Evolutionary conservation across 257 asterid species (phyloP).

Genomic region (Solanum neorickii): DNA sequence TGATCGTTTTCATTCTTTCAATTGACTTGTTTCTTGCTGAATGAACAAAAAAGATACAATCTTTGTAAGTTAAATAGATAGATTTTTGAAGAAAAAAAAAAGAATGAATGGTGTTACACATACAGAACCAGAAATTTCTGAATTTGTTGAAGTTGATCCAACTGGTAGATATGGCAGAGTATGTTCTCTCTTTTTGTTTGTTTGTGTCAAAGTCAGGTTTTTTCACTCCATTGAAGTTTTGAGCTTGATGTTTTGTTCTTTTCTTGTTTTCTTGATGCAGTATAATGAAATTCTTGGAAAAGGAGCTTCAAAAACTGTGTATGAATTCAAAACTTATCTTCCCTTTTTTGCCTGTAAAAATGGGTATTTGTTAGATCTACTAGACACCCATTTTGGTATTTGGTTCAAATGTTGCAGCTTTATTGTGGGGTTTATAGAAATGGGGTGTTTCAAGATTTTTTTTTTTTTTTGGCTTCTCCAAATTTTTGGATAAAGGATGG

Average conservation of each 20-base stretch:
- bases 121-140: constrained; percentile 23
- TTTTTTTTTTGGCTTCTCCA: neutral
- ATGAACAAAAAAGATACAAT: neutral
- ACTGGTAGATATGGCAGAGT: constrained; percentile 52
- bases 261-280: constrained; percentile 11
- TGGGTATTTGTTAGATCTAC: neutral
- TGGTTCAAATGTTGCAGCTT: neutral
- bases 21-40: constrained; percentile 2
- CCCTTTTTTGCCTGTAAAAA: neutral
- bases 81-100: neutral
- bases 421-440: neutral
- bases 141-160: constrained; percentile 48
- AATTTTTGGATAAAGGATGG: neutral
- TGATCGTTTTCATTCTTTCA: neutral
- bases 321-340: constrained; percentile 6
- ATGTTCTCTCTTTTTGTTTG: neutral
- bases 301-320: constrained; percentile 51
- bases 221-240: neutral
- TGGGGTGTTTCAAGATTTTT: neutral
- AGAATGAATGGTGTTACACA: constrained; percentile 26
- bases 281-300: constrained; percentile 39
- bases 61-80: neutral
- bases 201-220: neutral
- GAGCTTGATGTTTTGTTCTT: neutral
- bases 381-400: neutral